phyloP scores from a whole-genome alignment of 306 rosid genomes.

The Malus sieversii region DNA sequence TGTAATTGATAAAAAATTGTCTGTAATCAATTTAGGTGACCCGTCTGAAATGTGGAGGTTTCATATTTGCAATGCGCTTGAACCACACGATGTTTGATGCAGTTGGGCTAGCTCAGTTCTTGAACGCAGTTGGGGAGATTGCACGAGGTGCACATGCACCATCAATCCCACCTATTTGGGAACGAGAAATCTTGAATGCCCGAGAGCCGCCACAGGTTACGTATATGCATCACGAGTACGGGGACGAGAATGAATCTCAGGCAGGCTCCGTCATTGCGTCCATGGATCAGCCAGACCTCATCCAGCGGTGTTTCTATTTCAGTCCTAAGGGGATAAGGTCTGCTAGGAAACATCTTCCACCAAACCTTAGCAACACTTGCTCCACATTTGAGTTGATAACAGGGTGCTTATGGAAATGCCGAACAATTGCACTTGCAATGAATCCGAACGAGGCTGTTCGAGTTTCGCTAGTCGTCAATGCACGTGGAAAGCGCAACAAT shows the following conservation, averaged over 20 bases:
- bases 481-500: neutral
- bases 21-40: neutral
- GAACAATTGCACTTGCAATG: neutral
- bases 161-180: too few relatives aligned
- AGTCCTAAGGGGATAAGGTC: neutral
- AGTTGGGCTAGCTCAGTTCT: too few relatives aligned
- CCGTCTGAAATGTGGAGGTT: too few relatives aligned
- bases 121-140: too few relatives aligned
- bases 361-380: neutral
- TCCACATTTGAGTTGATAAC: constrained; percentile 8
- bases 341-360: neutral
- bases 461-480: neutral
- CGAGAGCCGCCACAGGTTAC: too few relatives aligned
- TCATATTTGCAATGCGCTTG: too few relatives aligned
- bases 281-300: neutral
- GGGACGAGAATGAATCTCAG: neutral
- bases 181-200: too few relatives aligned
- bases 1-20: too few relatives aligned
- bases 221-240: neutral
- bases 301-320: neutral
- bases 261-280: neutral
- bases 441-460: neutral
- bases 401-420: constrained; percentile 9
- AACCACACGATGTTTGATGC: too few relatives aligned
- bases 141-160: too few relatives aligned